Evolutionary conservation across 2,329 filamentous ascomycete species (phyloP).

Genomic region (Elsinoe australis): DNA sequence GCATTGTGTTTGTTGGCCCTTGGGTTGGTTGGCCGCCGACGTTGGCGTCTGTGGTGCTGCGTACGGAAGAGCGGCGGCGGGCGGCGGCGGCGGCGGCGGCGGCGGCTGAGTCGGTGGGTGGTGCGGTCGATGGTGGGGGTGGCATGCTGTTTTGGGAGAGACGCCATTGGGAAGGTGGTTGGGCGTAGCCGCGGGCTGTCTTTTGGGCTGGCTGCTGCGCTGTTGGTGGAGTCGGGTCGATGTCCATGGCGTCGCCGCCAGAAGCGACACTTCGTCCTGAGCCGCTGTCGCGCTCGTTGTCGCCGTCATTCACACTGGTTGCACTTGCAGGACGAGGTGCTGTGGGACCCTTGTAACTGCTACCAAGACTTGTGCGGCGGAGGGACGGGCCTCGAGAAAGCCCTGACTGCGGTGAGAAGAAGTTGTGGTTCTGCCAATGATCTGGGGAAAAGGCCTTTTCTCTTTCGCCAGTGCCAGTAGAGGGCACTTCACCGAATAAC

Average conservation of each 20-base stretch:
- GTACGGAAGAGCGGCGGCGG: constrained; percentile 20
- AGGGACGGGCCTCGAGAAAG: constrained; percentile 12
- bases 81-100: background rate
- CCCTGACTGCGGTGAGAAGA: constrained; percentile 14
- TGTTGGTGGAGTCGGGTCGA: constrained; percentile 36
- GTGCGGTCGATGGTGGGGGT: background rate
- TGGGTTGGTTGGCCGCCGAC: too few relatives aligned
- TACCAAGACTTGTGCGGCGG: constrained; percentile 3
- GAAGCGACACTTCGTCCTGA: constrained; percentile 22
- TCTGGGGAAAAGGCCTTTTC: constrained; percentile 8
- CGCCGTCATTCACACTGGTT: constrained; percentile 16
- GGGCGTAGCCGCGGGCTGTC: constrained; percentile 29
- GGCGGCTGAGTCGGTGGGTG: background rate
- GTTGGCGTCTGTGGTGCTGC: constrained; percentile 22
- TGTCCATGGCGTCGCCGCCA: constrained; percentile 40
- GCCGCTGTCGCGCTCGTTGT: constrained; percentile 26
- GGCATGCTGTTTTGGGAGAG: constrained; percentile 20
- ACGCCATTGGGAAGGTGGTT: constrained; percentile 29
- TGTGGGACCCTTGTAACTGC: background rate
- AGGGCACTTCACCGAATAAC: constrained; percentile 11
- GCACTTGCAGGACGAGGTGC: constrained; percentile 2
- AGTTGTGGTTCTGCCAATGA: constrained; percentile 6
- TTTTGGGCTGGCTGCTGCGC: constrained; percentile 21
- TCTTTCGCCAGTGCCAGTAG: background rate
- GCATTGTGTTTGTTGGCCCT: background rate